phyloP scores from a whole-genome alignment of 176 grass and related monocot genomes.

The sorghum (Sorghum bicolor) region Sorghum_bicolor_NCBIv3 NC_012879.2:4363001-4363500 shows the following conservation, averaged over 20 bases:
- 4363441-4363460: slow-evolving; percentile 3
- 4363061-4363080: not conserved
- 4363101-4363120: not conserved
- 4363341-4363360: slow-evolving; percentile 68
- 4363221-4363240: not conserved
- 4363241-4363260: not conserved
- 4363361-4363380: slow-evolving; percentile 63
- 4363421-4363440: slow-evolving; percentile 3
- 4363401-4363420: not conserved
- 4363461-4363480: slow-evolving; percentile 87
- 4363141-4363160: not conserved
- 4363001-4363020: not conserved
- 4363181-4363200: not conserved
- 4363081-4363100: not conserved
- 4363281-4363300: slow-evolving; percentile 18
- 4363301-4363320: slow-evolving; percentile 73
- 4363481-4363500: slow-evolving; percentile 54
- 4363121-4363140: not conserved
- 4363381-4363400: slow-evolving; percentile 4
- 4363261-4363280: slow-evolving; percentile 11
- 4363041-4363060: not conserved
- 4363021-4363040: too few species aligned
- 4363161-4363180: not conserved
- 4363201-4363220: not conserved
- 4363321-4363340: slow-evolving; percentile 93